Percentiles rank a stretch among this genome's conserved stretches.
Conservation (phyloP, 164 flowering plant species). For the Kingdonia uniflora region DNA sequence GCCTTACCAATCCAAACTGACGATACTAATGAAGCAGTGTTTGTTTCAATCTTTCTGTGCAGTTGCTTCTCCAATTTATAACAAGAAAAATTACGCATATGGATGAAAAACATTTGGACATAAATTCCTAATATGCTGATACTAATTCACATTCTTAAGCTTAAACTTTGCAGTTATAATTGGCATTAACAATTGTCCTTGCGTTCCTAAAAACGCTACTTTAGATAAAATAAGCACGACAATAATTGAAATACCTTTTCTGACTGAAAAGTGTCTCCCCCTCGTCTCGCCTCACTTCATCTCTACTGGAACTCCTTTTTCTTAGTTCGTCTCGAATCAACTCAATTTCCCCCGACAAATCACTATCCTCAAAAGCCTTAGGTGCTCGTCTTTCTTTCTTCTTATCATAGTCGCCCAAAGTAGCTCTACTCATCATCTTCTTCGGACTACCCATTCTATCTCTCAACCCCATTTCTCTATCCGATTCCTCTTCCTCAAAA, state of each 20-base stretch:
- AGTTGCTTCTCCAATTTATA: too few species aligned
- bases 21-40: too few species aligned
- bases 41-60: too few species aligned
- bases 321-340: conserved; percentile 47
- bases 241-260: conserved; percentile 41
- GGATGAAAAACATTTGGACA: too few species aligned
- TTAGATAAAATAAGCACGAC: too few species aligned
- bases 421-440: conserved; percentile 50
- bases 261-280: conserved; percentile 37
- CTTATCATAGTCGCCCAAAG: conserved; percentile 58
- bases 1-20: too few species aligned
- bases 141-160: too few species aligned
- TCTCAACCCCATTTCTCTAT: conserved; percentile 12
- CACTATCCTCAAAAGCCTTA: conserved; percentile 35
- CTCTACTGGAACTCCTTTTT: conserved; percentile 23
- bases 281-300: conserved; percentile 13
- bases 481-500: conserved; percentile 14
- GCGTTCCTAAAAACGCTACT: too few species aligned
- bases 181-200: too few species aligned
- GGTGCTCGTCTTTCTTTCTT: conserved; percentile 42
- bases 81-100: too few species aligned
- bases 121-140: too few species aligned
- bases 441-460: conserved; percentile 16
- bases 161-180: too few species aligned
- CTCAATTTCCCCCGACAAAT: conserved; percentile 35